Evolutionary conservation across 2,329 filamentous ascomycete species (phyloP).

Genomic region (Cadophora gregata): DNA sequence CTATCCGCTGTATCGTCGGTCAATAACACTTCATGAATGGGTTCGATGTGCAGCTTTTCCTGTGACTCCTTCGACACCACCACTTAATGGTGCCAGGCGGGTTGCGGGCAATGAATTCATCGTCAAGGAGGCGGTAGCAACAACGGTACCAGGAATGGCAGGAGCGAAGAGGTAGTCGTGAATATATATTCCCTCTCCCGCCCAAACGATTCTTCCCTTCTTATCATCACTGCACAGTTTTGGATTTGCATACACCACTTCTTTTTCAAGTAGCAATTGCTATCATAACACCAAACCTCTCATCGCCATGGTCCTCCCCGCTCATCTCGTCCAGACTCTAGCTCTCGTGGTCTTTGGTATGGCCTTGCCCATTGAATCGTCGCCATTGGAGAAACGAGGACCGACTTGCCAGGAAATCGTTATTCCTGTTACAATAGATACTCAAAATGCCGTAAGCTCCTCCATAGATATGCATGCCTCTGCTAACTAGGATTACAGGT

Average conservation of each 20-base stretch:
- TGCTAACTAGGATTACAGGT: slow-evolving; percentile 5
- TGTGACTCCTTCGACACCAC: too few relatives aligned
- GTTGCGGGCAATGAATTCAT: not conserved
- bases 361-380: not conserved
- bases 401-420: slow-evolving; percentile 23
- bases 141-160: not conserved
- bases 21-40: too few relatives aligned
- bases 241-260: slow-evolving; percentile 18
- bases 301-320: slow-evolving; percentile 1
- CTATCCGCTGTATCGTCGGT: too few relatives aligned
- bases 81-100: too few relatives aligned
- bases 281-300: slow-evolving; percentile 8
- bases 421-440: slow-evolving; percentile 26
- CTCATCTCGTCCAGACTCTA: not conserved
- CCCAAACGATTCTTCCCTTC: not conserved
- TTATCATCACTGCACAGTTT: slow-evolving; percentile 14
- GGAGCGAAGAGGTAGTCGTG: not conserved
- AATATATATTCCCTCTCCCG: not conserved
- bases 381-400: slow-evolving; percentile 14
- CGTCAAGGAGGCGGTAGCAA: not conserved
- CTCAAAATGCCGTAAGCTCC: slow-evolving; percentile 22
- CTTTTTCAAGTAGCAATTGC: slow-evolving; percentile 15
- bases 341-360: not conserved
- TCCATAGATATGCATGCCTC: not conserved
- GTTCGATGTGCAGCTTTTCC: too few relatives aligned